Conservation (phyloP, 768 basidiomycete genomes). For the Dentipellis fragilis region DNA sequence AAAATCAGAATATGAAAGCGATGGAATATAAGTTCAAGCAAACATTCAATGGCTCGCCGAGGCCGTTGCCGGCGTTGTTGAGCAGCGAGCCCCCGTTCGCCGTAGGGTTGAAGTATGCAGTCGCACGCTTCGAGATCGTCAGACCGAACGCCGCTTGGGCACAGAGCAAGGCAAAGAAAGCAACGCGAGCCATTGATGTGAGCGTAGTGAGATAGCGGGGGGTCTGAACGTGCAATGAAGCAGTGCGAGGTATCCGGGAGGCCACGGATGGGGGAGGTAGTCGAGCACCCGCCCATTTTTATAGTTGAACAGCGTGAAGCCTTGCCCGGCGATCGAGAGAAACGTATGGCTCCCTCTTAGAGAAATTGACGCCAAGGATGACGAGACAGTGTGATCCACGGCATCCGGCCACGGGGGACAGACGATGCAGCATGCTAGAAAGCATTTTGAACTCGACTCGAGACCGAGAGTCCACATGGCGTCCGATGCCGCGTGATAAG, state of each 20-base stretch:
- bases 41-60: conserved; percentile 14
- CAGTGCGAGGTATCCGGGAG: not conserved
- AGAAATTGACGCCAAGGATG: too few species aligned
- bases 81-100: not conserved
- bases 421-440: too few species aligned
- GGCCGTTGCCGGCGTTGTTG: not conserved
- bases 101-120: not conserved
- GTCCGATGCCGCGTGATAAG: too few species aligned
- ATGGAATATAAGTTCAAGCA: not conserved
- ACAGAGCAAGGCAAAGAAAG: not conserved
- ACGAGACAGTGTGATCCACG: too few species aligned
- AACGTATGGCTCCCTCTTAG: too few species aligned
- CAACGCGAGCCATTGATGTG: not conserved
- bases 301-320: not conserved
- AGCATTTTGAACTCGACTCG: too few species aligned
- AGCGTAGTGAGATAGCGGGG: not conserved
- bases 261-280: not conserved
- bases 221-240: not conserved
- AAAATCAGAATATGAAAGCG: not conserved
- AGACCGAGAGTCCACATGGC: too few species aligned
- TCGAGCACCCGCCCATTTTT: not conserved
- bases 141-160: not conserved
- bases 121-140: not conserved
- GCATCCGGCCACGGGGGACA: too few species aligned
- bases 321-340: too few species aligned